phyloP scores from a whole-genome alignment of 441 rosid genomes.

The Manihot esculenta region DNA sequence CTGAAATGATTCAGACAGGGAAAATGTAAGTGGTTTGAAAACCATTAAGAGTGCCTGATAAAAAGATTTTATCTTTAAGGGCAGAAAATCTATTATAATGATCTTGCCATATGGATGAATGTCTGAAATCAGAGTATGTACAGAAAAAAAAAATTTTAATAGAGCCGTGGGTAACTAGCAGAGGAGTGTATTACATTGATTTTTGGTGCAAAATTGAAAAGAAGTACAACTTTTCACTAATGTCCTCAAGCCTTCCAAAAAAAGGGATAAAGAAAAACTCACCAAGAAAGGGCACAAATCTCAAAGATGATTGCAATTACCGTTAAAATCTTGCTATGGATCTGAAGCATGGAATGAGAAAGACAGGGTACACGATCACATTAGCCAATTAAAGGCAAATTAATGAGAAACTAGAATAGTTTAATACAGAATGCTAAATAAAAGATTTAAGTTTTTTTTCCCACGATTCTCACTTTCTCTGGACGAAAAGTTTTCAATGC shows the following conservation, averaged over 20 bases:
- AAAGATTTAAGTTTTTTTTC: background rate
- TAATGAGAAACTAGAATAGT: background rate
- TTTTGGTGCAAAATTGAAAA: background rate
- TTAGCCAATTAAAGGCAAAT: background rate
- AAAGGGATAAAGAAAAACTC: constrained; percentile 26
- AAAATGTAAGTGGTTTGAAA: background rate
- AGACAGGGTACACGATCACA: constrained; percentile 3
- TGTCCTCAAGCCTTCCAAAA: background rate
- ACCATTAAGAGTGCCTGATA: background rate
- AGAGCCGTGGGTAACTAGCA: too few relatives aligned
- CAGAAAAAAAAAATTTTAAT: background rate
- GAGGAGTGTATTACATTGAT: background rate
- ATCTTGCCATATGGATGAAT: background rate
- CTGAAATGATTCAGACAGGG: constrained; percentile 46
- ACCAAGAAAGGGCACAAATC: constrained; percentile 88
- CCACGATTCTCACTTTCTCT: background rate
- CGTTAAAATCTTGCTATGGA: constrained; percentile 76
- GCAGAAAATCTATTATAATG: background rate
- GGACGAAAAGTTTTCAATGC: background rate
- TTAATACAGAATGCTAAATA: background rate
- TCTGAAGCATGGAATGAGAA: constrained; percentile 43
- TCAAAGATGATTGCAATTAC: constrained; percentile 72
- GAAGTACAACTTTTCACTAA: background rate
- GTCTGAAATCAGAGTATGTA: constrained; percentile 4
- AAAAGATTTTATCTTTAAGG: background rate